Percentiles rank a stretch among this genome's conserved stretches.
These are phyloP conservation scores for Paramyrothecium sp. DNA, from an alignment of 2,329 filamentous ascomycete genomes.

Conservation along the genomic window DNA sequence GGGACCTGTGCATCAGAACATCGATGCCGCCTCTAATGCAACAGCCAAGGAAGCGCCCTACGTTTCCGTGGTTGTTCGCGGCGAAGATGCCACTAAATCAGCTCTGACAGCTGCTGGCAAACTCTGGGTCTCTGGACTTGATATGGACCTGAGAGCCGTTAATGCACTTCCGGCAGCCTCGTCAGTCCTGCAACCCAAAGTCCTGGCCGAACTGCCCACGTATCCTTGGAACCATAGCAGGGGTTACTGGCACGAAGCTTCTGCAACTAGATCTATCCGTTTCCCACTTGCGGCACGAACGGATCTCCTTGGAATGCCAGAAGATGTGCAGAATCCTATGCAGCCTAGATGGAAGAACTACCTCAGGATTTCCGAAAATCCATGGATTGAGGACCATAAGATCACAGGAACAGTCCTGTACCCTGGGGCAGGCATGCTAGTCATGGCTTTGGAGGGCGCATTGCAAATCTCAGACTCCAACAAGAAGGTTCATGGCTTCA, in stretches of 20 bases:
- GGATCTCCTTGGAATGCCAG: constrained; percentile 34
- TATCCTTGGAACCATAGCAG: constrained; percentile 35
- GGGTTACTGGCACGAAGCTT: constrained; percentile 30
- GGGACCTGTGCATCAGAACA: constrained; percentile 14
- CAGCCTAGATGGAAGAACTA: constrained; percentile 24
- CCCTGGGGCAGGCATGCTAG: constrained; percentile 30
- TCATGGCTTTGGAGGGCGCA: constrained; percentile 44
- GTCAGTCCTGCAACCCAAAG: constrained; percentile 11
- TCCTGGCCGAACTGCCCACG: constrained; percentile 25
- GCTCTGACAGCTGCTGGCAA: constrained; percentile 19
- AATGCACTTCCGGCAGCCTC: constrained; percentile 31
- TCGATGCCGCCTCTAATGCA: not conserved
- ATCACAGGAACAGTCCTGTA: constrained; percentile 8
- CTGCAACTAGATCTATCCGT: constrained; percentile 23
- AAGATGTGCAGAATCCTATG: constrained; percentile 14
- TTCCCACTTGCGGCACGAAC: constrained; percentile 27
- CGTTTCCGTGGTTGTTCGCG: constrained; percentile 10
- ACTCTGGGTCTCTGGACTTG: constrained; percentile 29
- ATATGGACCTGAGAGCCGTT: constrained; percentile 32
- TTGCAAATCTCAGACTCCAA: not conserved
- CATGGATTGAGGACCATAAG: constrained; percentile 39
- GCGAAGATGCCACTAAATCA: not conserved
- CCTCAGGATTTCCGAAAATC: constrained; percentile 15
- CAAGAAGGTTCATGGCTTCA: not conserved
- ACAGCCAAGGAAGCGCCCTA: too few species aligned